Conservation (phyloP, 305 asterid species). For the Andrographis paniculata region DNA sequence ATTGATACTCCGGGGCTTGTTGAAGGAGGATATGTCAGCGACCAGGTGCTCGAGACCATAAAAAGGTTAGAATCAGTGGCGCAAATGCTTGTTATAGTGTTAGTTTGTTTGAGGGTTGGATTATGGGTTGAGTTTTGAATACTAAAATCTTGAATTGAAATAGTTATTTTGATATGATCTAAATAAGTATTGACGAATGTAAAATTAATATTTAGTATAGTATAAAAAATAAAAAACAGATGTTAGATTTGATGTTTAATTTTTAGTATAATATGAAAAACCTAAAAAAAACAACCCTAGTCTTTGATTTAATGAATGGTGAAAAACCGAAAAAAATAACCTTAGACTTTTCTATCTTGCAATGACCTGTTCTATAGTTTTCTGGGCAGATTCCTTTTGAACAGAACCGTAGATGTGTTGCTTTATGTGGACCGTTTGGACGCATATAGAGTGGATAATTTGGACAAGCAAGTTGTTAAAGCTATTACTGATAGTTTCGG, state of each 20-base stretch:
- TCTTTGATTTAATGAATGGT: too few relatives aligned
- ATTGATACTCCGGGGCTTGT: conserved; percentile 91
- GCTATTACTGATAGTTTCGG: conserved; percentile 90
- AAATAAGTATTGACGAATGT: too few relatives aligned
- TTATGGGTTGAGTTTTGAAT: too few relatives aligned
- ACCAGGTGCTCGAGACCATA: conserved; percentile 65
- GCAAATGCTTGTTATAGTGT: background rate
- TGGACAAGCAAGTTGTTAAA: conserved; percentile 81
- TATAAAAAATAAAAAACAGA: too few relatives aligned
- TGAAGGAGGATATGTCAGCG: conserved; percentile 87
- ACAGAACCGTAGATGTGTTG: conserved; percentile 84
- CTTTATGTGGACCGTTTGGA: conserved; percentile 97
- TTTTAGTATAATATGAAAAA: too few relatives aligned
- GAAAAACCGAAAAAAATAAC: too few relatives aligned
- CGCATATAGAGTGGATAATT: conserved; percentile 86
- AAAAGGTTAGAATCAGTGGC: conserved; percentile 48
- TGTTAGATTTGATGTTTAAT: background rate
- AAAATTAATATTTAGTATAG: too few relatives aligned
- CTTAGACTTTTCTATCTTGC: conserved; percentile 3
- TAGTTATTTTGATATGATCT: too few relatives aligned
- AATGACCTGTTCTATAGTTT: conserved; percentile 23
- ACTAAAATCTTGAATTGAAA: too few relatives aligned
- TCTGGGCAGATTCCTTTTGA: conserved; percentile 71
- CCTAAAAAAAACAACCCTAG: too few relatives aligned
- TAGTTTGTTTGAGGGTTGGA: too few relatives aligned